Percentiles rank a stretch among this genome's conserved stretches.
Conservation (phyloP, 495 filamentous ascomycete species). For the Penicillium canescens region DNA sequence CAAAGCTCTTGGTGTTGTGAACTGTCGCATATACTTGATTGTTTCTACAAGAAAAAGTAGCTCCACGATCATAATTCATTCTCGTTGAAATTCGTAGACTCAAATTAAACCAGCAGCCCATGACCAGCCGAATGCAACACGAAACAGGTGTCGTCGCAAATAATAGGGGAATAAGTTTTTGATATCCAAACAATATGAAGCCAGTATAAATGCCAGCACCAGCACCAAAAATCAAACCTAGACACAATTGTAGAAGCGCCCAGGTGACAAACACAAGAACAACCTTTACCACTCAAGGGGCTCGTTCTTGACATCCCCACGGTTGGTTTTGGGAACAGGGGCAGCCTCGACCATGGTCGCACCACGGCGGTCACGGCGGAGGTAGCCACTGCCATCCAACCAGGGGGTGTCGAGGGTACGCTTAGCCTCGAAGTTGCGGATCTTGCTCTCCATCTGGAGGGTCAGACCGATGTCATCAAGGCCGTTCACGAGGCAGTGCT, state of each 20-base stretch:
- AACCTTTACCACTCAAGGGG: slow-evolving; percentile 83
- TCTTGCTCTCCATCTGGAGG: slow-evolving; percentile 88
- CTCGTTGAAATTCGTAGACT: slow-evolving; percentile 27
- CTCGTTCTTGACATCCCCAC: slow-evolving; percentile 80
- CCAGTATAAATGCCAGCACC: not conserved
- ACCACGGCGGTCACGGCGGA: slow-evolving; percentile 64
- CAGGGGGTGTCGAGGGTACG: slow-evolving; percentile 80
- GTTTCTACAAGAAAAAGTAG: not conserved
- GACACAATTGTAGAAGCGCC: slow-evolving; percentile 9
- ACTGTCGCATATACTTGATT: not conserved
- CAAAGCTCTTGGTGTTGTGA: too few species aligned
- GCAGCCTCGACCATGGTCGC: slow-evolving; percentile 77
- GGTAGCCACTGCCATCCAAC: slow-evolving; percentile 86
- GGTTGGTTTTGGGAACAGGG: slow-evolving; percentile 86
- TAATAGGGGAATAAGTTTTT: slow-evolving; percentile 25
- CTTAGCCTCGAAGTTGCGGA: slow-evolving; percentile 76
- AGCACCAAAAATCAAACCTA: slow-evolving; percentile 11
- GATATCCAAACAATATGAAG: slow-evolving; percentile 10
- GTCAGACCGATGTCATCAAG: slow-evolving; percentile 96
- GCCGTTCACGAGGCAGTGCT: slow-evolving; percentile 92
- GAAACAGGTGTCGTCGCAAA: slow-evolving; percentile 9
- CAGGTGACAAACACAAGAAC: slow-evolving; percentile 5
- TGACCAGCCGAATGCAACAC: slow-evolving; percentile 13
- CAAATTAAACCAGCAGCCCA: slow-evolving; percentile 13
- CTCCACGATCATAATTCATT: slow-evolving; percentile 26